Evolutionary conservation across 257 asterid species (phyloP), one percentile per base, ranked within the genome.

Genomic region (Datura wrightii): DNA sequence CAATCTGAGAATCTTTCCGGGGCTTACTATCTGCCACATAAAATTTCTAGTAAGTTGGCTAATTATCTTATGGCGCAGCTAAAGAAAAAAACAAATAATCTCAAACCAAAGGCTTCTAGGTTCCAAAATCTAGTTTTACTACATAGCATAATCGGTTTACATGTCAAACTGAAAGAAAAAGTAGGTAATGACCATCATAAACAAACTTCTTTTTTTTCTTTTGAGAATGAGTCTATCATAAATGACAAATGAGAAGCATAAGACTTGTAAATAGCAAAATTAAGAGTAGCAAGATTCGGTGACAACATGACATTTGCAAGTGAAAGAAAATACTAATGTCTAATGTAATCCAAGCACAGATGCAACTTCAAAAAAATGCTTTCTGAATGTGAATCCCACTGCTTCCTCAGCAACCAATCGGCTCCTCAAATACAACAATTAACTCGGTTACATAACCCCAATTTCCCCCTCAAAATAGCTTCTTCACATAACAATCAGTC

Each of bases 1-100:
- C 80, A 97, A 84, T 85, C 90, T 94, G 83, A 95, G 92, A 88
- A 95, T 92, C 93, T 91, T 94, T 62, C 89, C 98, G 31, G 84
- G 85, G 88, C 92, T 89, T 65, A 97, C 97, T 24, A 97, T 88
- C 99, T 95, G 92, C 85, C 86, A 82, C 83, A 82, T 41, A 59
- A 70, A 88, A 65, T 9, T 24, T 79, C 62, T 10, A 8, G 85
- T 69, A 34, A 83, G 66, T 46, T 67, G 1, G 11, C 82, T 78
- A 78, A 78, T 78, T 2, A 78, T 14, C 63, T 8, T 14, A 76
- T 78, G 82, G 48, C 63, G 52, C 15, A 8, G 34, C 44, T 4
- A 78, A 48, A 34, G 60, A 36, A 52, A 78, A 78, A 46, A 78
- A 78, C 42, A 52, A 0, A 50, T 0, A 50, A 76, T 76, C 46